Percentiles rank a stretch among this genome's conserved stretches.
Conservation (phyloP, 2,329 filamentous ascomycete species). For the Arthrobotrys conoides region DNA sequence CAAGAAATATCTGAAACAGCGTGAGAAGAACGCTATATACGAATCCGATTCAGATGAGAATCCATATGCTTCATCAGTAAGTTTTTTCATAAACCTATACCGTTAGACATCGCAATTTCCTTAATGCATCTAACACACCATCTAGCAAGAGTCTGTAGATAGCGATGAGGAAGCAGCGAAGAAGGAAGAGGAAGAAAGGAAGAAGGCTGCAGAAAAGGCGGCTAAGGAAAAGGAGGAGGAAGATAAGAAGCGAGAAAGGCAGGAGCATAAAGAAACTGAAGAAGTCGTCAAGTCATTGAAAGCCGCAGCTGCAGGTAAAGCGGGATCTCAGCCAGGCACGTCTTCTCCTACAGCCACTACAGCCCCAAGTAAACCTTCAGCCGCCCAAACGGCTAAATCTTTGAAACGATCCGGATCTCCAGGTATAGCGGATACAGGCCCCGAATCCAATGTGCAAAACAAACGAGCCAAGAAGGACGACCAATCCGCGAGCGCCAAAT, state of each 20-base stretch:
- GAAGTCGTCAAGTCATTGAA: slow-evolving; percentile 60
- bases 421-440: slow-evolving; percentile 50
- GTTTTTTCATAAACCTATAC: not conserved
- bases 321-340: slow-evolving; percentile 57
- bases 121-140: slow-evolving; percentile 66
- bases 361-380: slow-evolving; percentile 45
- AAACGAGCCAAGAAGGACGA: slow-evolving; percentile 60
- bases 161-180: slow-evolving; percentile 68
- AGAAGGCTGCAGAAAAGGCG: slow-evolving; percentile 63
- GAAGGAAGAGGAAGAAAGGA: slow-evolving; percentile 70
- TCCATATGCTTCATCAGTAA: slow-evolving; percentile 65
- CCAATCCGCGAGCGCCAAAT: slow-evolving; percentile 36
- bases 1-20: slow-evolving; percentile 70
- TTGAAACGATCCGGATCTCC: slow-evolving; percentile 61
- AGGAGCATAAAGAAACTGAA: slow-evolving; percentile 59
- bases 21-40: slow-evolving; percentile 71
- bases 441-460: slow-evolving; percentile 45
- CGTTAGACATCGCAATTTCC: slow-evolving; percentile 62
- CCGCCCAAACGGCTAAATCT: slow-evolving; percentile 57
- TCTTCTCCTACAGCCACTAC: slow-evolving; percentile 56
- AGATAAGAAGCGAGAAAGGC: slow-evolving; percentile 46
- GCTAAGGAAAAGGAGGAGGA: slow-evolving; percentile 61
- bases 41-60: slow-evolving; percentile 68
- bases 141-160: slow-evolving; percentile 65
- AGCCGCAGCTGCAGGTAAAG: slow-evolving; percentile 58